phyloP scores from a whole-genome alignment of 108 stramenopile species.

The Schizochytrium sp. region DNA sequence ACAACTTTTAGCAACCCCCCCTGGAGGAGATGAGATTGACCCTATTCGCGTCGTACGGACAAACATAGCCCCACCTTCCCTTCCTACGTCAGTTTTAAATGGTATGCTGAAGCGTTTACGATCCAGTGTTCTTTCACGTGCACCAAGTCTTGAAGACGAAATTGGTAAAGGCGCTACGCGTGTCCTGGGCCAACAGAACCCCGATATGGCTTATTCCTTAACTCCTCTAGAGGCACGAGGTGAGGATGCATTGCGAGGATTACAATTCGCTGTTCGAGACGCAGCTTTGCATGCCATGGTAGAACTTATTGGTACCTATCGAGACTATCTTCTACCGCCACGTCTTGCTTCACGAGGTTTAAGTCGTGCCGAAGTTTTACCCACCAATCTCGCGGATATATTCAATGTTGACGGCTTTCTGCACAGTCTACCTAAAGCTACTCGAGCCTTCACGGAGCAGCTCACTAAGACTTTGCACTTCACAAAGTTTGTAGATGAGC shows the following conservation, averaged over 20 bases:
- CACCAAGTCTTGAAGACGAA: constrained; percentile 16
- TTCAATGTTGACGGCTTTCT: constrained; percentile 44
- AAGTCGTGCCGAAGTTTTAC: background rate
- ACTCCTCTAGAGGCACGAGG: constrained; percentile 54
- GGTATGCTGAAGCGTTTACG: background rate
- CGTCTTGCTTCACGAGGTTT: constrained; percentile 12
- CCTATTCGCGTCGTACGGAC: constrained; percentile 31
- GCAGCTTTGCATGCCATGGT: constrained; percentile 42
- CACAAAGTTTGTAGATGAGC: constrained; percentile 55
- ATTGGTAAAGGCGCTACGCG: constrained; percentile 49
- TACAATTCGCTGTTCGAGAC: constrained; percentile 54
- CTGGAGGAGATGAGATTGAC: constrained; percentile 36
- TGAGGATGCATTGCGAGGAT: background rate
- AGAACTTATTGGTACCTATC: constrained; percentile 48
- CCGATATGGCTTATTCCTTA: constrained; percentile 29
- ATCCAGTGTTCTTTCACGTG: background rate
- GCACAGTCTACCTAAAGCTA: constrained; percentile 15
- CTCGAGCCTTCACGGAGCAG: background rate
- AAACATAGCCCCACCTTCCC: background rate
- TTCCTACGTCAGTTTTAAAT: constrained; percentile 30
- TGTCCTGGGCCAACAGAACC: constrained; percentile 41
- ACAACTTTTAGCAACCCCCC: constrained; percentile 16
- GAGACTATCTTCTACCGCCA: constrained; percentile 41
- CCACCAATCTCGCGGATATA: constrained; percentile 8
- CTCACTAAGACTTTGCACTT: constrained; percentile 53